Evolutionary conservation across 495 filamentous ascomycete species (phyloP).

Genomic region (Podospora australis): DNA sequence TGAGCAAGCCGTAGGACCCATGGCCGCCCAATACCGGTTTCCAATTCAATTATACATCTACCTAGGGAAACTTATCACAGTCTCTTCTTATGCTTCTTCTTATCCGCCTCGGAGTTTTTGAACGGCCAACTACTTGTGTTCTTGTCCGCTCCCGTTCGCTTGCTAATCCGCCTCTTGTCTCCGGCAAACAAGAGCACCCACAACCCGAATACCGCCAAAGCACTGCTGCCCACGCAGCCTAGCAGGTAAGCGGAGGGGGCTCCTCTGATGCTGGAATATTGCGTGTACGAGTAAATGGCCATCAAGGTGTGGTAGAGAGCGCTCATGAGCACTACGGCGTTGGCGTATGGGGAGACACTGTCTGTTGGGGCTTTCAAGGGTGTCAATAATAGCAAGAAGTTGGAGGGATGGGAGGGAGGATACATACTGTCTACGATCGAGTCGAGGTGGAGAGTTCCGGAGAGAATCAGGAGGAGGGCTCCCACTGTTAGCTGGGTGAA

Average conservation of each 20-base stretch:
- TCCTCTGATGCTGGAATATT: conserved; percentile 41
- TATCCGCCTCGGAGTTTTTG: conserved; percentile 46
- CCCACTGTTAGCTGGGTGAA: conserved; percentile 61
- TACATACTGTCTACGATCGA: conserved; percentile 29
- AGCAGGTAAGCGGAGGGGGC: conserved; percentile 50
- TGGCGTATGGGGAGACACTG: conserved; percentile 27
- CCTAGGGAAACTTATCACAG: conserved; percentile 1
- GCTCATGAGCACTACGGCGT: conserved; percentile 57
- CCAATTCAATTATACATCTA: no score
- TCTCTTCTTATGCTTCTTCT: conserved; percentile 11
- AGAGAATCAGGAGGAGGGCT: conserved; percentile 58
- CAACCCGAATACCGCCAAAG: conserved; percentile 55
- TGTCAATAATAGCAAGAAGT: background rate
- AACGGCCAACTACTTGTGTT: conserved; percentile 79
- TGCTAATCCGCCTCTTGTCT: conserved; percentile 54
- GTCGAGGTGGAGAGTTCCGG: conserved; percentile 68
- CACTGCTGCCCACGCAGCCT: conserved; percentile 41
- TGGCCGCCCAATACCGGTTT: no score
- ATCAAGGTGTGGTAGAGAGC: conserved; percentile 55
- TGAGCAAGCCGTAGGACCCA: no score
- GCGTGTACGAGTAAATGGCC: conserved; percentile 63
- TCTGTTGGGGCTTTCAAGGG: conserved; percentile 11
- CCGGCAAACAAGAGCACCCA: conserved; percentile 74
- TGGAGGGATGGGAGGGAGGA: background rate
- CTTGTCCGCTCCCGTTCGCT: conserved; percentile 71